Base-by-base conservation (phyloP, 441 rosid species). In the Theobroma grandiflorum region DNA sequence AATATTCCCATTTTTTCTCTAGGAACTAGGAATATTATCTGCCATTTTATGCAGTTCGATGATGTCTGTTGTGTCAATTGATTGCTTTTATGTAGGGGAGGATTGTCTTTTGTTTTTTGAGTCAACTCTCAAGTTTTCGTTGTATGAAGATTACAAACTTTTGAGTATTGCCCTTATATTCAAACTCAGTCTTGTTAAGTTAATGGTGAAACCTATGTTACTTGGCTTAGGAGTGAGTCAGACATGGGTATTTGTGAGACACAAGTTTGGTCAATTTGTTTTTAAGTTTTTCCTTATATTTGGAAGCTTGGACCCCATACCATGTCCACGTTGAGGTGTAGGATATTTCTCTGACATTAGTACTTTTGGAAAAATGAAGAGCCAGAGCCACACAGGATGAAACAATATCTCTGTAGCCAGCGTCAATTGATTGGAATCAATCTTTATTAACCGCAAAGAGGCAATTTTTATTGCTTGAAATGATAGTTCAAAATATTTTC, bases 51-150 rank as follows among this genome's bases (percentile, higher is more conserved):
- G 26, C 31, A 62, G 68, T 63, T 43, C 3, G 26, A 57, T 74
- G 35, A 57, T 74, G 35, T 72, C 78, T 33, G 18, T 40, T 38
- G 65, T 57, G 65, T 43, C 22, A 40, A 22, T 68, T 45, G 37
- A 45, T 68, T 20, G 37, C 55, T 65, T 64, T 47, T 43, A 68
- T 45, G 4, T 20, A 43, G 20, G 38, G 70, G 31, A 68, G 72
- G 50, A 53, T 73, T 73, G 43, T 55, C 35, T 37, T 43, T 43
- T 6, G 14, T 72, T 35, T 73, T 35, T 72, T n/a, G 37, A 55
- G n/a, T 73, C 6, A 37, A 20, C 37, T 55, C 64, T 20, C 35
- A 38, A 72, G 76, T 55, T 72, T 9, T 33, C 74, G 49, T 72
- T 72, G 33, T 52, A 35, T 52, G 75, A 72, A 18, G 26, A 18